phyloP scores from a whole-genome alignment of 2,329 filamentous ascomycete genomes.

The Aspergillus sp. region DNA sequence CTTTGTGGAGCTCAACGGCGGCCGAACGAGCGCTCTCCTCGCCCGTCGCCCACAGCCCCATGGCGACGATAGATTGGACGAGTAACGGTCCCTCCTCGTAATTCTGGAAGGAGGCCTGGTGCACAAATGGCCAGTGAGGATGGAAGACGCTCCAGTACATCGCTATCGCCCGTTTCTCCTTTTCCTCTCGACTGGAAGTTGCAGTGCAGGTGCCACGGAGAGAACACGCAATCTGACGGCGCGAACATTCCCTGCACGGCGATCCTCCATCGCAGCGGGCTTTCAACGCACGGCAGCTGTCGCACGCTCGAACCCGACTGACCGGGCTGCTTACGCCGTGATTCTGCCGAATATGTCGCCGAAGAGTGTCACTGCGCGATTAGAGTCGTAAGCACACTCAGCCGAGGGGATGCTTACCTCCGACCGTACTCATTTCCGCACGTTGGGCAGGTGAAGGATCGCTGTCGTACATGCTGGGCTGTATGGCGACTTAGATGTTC shows the following conservation, averaged over 20 bases:
- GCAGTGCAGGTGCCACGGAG: background rate
- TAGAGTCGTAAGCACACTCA: no score
- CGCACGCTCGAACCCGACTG: slow-evolving; percentile 24
- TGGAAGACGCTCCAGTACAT: slow-evolving; percentile 36
- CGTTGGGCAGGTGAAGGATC: slow-evolving; percentile 19
- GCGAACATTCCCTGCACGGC: slow-evolving; percentile 26
- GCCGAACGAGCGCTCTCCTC: slow-evolving; percentile 23
- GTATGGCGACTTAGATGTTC: slow-evolving; percentile 32
- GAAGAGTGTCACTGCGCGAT: slow-evolving; percentile 31
- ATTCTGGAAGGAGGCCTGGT: slow-evolving; percentile 27
- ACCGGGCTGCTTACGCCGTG: slow-evolving; percentile 22
- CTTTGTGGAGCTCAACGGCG: slow-evolving; percentile 31
- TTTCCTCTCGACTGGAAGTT: background rate
- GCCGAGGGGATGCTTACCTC: no score
- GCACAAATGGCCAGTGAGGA: slow-evolving; percentile 36
- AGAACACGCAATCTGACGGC: slow-evolving; percentile 23
- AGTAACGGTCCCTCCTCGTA: slow-evolving; percentile 30
- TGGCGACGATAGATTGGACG: slow-evolving; percentile 34
- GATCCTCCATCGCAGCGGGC: slow-evolving; percentile 26
- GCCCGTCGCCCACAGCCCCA: slow-evolving; percentile 33
- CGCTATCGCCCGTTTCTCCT: slow-evolving; percentile 23
- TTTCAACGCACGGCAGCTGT: slow-evolving; percentile 25
- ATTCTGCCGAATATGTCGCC: slow-evolving; percentile 28
- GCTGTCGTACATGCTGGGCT: slow-evolving; percentile 22
- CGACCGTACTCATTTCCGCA: slow-evolving; percentile 25